phyloP scores from a whole-genome alignment of 2,329 filamentous ascomycete genomes.

The Bipolaris zeicola region DNA sequence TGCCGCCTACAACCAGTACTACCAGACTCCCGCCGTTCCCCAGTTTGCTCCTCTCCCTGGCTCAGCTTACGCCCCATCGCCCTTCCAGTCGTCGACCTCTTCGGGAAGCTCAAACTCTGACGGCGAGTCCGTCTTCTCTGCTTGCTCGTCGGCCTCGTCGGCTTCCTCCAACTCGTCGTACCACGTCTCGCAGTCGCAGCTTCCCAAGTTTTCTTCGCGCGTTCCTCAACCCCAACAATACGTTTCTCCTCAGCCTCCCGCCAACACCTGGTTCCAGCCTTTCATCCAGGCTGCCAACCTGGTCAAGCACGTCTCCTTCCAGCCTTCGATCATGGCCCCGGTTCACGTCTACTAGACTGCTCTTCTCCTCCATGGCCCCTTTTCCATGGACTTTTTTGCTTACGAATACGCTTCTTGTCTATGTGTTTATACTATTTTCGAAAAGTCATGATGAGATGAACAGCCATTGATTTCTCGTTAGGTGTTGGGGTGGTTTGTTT shows the following conservation, averaged over 20 bases:
- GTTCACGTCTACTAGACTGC: slow-evolving; percentile 45
- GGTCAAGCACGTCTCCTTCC: slow-evolving; percentile 50
- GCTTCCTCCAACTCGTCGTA: slow-evolving; percentile 46
- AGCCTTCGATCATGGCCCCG: slow-evolving; percentile 47
- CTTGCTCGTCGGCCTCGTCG: slow-evolving; percentile 46
- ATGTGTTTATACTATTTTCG: slow-evolving; percentile 41
- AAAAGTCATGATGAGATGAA: slow-evolving; percentile 49
- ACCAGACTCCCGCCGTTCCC: slow-evolving; percentile 36
- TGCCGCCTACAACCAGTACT: slow-evolving; percentile 38
- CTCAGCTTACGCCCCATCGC: slow-evolving; percentile 36
- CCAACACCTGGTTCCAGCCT: slow-evolving; percentile 49
- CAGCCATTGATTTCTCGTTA: slow-evolving; percentile 32
- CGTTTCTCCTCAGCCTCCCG: slow-evolving; percentile 41
- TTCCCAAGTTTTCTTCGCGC: slow-evolving; percentile 37
- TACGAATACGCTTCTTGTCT: slow-evolving; percentile 37
- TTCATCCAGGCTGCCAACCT: slow-evolving; percentile 49
- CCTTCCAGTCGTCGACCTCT: slow-evolving; percentile 42
- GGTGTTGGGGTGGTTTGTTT: slow-evolving; percentile 36
- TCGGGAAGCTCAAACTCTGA: slow-evolving; percentile 49
- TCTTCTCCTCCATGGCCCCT: not conserved
- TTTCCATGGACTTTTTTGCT: slow-evolving; percentile 17
- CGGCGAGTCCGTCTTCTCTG: slow-evolving; percentile 49
- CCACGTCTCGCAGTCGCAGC: slow-evolving; percentile 23
- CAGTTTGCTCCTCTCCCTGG: slow-evolving; percentile 41
- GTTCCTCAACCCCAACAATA: slow-evolving; percentile 40